Conservation (phyloP, 73 alveolate genomes). For the Tetrahymena elliotti region DNA sequence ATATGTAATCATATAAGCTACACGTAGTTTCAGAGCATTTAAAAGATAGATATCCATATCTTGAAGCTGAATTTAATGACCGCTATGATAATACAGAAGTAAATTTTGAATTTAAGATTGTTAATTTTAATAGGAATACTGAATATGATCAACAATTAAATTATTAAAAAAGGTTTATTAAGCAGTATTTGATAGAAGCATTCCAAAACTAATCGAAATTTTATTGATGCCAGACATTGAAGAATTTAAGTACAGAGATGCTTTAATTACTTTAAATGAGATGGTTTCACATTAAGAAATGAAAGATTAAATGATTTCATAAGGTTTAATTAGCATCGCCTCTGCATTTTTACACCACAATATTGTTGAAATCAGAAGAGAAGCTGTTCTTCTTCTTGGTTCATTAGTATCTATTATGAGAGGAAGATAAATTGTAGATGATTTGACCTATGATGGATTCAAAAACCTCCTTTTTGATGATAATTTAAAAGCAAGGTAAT, state of each 20-base stretch:
- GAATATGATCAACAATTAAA: background rate
- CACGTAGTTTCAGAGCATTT: constrained; percentile 36
- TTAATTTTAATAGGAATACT: background rate
- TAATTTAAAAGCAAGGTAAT: background rate
- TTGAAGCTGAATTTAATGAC: constrained; percentile 39
- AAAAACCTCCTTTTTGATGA: constrained; percentile 38
- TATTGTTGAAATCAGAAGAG: constrained; percentile 18
- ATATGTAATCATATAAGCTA: constrained; percentile 29
- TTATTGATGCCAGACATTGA: constrained; percentile 31
- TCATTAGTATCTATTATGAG: constrained; percentile 28
- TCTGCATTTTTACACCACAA: constrained; percentile 38
- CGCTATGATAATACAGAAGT: constrained; percentile 44
- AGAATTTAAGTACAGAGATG: constrained; percentile 38
- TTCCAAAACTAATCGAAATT: constrained; percentile 32
- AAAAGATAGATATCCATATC: constrained; percentile 44
- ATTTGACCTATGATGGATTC: constrained; percentile 24
- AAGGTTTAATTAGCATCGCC: constrained; percentile 37
- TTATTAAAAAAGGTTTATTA: constrained; percentile 16
- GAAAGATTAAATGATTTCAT: constrained; percentile 43
- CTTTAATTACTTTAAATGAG: constrained; percentile 37
- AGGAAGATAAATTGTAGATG: constrained; percentile 31
- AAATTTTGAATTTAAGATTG: background rate
- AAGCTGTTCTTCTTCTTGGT: constrained; percentile 34
- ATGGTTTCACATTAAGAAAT: constrained; percentile 42
- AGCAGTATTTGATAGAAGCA: constrained; percentile 44